Conservation (phyloP, 2,329 filamentous ascomycete species). For the Alternaria sp. region DNA sequence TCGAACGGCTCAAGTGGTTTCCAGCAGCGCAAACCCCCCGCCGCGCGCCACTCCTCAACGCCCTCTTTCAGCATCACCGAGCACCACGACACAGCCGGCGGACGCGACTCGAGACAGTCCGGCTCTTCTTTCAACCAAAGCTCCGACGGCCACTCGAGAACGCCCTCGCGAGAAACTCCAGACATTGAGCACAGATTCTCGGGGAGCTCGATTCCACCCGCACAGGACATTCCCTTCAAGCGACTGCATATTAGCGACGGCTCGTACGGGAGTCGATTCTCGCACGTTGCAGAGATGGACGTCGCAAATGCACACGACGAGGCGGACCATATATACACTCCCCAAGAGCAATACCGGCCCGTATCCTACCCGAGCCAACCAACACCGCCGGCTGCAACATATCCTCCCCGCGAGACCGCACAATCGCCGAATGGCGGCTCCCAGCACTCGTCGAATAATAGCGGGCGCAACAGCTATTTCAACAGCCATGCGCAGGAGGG, state of each 20-base stretch:
- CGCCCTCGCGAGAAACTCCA: slow-evolving; percentile 43
- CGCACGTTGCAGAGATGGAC: slow-evolving; percentile 42
- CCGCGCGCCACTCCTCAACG: slow-evolving; percentile 28
- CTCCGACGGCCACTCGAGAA: slow-evolving; percentile 44
- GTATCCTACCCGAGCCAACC: slow-evolving; percentile 28
- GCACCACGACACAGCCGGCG: slow-evolving; percentile 37
- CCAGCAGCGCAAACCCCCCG: slow-evolving; percentile 34
- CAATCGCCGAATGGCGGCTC: slow-evolving; percentile 38
- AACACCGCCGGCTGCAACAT: slow-evolving; percentile 31
- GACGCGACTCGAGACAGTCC: slow-evolving; percentile 44
- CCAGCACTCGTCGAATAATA: slow-evolving; percentile 40
- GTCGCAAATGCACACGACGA: slow-evolving; percentile 36
- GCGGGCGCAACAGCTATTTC: slow-evolving; percentile 32
- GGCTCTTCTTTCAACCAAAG: slow-evolving; percentile 42
- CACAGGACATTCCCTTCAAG: slow-evolving; percentile 43
- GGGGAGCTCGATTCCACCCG: slow-evolving; percentile 32
- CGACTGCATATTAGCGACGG: slow-evolving; percentile 44
- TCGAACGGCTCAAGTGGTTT: slow-evolving; percentile 30
- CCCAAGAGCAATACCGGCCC: slow-evolving; percentile 28
- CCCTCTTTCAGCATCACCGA: slow-evolving; percentile 43
- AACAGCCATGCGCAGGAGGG: slow-evolving; percentile 42
- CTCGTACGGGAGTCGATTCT: slow-evolving; percentile 40
- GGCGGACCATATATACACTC: slow-evolving; percentile 26
- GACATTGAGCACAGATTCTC: slow-evolving; percentile 35
- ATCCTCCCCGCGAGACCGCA: slow-evolving; percentile 33